Percentiles rank a stretch among this genome's conserved stretches.
Evolutionary conservation across 352 stramenopile species (phyloP).

Genomic region (Phytophthora kernoviae): DNA sequence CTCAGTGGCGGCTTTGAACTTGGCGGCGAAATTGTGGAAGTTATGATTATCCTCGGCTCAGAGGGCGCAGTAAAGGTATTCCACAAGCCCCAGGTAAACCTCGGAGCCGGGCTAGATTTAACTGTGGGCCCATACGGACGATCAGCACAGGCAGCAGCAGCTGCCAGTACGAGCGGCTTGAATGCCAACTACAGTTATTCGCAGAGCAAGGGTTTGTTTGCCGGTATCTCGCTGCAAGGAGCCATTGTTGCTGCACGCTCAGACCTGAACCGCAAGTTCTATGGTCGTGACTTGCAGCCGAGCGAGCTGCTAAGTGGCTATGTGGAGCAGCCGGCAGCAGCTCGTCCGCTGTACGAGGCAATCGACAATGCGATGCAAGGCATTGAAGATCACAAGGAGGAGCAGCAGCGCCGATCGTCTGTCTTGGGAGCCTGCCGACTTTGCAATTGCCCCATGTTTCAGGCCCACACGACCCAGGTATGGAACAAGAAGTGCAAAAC

Average conservation of each 20-base stretch:
- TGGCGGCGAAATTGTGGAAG: slow-evolving; percentile 88
- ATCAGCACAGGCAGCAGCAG: slow-evolving; percentile 69
- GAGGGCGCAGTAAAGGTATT: slow-evolving; percentile 88
- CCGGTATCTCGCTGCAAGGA: slow-evolving; percentile 89
- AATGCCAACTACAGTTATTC: slow-evolving; percentile 94
- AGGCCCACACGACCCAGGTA: slow-evolving; percentile 62
- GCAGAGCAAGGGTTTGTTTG: slow-evolving; percentile 92
- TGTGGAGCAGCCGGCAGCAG: slow-evolving; percentile 53
- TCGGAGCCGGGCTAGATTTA: slow-evolving; percentile 88
- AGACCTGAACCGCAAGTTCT: slow-evolving; percentile 93
- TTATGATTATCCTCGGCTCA: slow-evolving; percentile 92
- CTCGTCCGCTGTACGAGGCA: slow-evolving; percentile 59
- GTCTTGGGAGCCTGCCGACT: slow-evolving; percentile 59
- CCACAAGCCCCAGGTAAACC: slow-evolving; percentile 80
- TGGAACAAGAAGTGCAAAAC: slow-evolving; percentile 82
- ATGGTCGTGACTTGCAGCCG: slow-evolving; percentile 63
- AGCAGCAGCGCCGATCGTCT: slow-evolving; percentile 41
- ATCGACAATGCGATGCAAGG: slow-evolving; percentile 61
- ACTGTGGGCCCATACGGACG: slow-evolving; percentile 85
- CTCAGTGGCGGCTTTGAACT: slow-evolving; percentile 85
- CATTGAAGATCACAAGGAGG: slow-evolving; percentile 49
- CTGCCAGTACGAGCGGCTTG: slow-evolving; percentile 56
- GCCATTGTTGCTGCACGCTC: slow-evolving; percentile 78
- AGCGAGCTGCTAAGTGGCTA: slow-evolving; percentile 52
- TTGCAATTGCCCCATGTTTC: slow-evolving; percentile 68